phyloP scores from a whole-genome alignment of 352 stramenopile genomes.

The Pythium aphanidermatum region DNA sequence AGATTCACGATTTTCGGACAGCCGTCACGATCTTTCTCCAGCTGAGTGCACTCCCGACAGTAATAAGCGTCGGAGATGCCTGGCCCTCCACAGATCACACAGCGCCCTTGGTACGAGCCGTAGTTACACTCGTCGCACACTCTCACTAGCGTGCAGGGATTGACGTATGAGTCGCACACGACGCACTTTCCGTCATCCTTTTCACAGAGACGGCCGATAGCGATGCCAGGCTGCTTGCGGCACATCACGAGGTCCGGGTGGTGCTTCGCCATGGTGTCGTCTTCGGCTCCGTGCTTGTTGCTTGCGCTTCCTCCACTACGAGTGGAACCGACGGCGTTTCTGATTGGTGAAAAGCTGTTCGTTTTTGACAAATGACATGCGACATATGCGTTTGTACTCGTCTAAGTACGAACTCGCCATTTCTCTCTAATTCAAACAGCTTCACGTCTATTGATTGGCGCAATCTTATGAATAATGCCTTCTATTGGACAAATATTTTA shows the following conservation, averaged over 20 bases:
- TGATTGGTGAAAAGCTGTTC: constrained; percentile 9
- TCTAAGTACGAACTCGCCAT: constrained; percentile 16
- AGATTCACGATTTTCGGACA: constrained; percentile 99
- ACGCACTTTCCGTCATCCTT: constrained; percentile 99
- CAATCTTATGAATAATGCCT: too few species aligned
- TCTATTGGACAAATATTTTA: too few species aligned
- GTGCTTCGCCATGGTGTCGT: constrained; percentile 96
- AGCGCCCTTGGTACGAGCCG: constrained; percentile 94
- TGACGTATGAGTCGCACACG: constrained; percentile 99
- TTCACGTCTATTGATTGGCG: background rate
- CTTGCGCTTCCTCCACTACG: constrained; percentile 7
- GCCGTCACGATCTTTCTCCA: constrained; percentile 95
- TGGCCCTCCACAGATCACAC: constrained; percentile 96
- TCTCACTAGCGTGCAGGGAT: constrained; percentile 94
- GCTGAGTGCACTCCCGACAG: constrained; percentile 97
- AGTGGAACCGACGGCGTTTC: constrained; percentile 2
- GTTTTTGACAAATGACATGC: constrained; percentile 4
- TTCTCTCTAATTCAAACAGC: constrained; percentile 14
- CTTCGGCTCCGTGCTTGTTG: constrained; percentile 5
- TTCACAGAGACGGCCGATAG: constrained; percentile 96
- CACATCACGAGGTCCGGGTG: constrained; percentile 99
- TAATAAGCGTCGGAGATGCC: constrained; percentile 99
- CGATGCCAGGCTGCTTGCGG: constrained; percentile 98
- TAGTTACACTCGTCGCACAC: constrained; percentile 99
- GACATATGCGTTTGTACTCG: background rate